Evolutionary conservation across 148 eudicot species (phyloP).

Genomic region (Camellia sinensis): DNA sequence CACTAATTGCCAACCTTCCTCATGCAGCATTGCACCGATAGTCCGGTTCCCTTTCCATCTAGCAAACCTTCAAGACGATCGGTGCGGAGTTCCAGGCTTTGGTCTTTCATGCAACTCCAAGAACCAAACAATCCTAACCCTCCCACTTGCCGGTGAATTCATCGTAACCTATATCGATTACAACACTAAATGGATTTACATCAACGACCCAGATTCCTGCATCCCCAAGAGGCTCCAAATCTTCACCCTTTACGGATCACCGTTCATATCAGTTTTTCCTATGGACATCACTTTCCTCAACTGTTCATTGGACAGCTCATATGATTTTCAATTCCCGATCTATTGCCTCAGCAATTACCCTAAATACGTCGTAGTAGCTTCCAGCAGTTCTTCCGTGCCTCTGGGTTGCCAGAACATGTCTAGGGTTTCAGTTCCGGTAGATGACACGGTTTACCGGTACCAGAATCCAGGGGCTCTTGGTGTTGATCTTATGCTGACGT

Average conservation of each 20-base stretch:
- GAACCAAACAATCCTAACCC: slow-evolving; percentile 35
- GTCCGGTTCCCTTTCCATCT: slow-evolving; percentile 65
- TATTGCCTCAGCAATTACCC: slow-evolving; percentile 35
- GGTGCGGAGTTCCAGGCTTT: slow-evolving; percentile 63
- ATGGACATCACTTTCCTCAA: slow-evolving; percentile 35
- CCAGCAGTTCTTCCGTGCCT: background rate
- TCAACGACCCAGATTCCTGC: slow-evolving; percentile 61
- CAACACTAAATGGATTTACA: slow-evolving; percentile 22
- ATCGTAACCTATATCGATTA: slow-evolving; percentile 43
- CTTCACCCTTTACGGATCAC: slow-evolving; percentile 24
- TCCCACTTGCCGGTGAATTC: slow-evolving; percentile 37
- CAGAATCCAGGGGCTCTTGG: slow-evolving; percentile 14
- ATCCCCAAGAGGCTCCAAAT: slow-evolving; percentile 33
- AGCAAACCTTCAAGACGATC: slow-evolving; percentile 10
- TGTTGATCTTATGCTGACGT: slow-evolving; percentile 36
- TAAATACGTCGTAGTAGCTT: slow-evolving; percentile 23
- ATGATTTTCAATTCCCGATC: slow-evolving; percentile 8
- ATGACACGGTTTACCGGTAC: slow-evolving; percentile 6
- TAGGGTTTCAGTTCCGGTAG: slow-evolving; percentile 30
- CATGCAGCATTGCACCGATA: slow-evolving; percentile 37
- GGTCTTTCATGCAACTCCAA: slow-evolving; percentile 47
- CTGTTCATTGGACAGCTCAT: slow-evolving; percentile 29
- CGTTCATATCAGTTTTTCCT: slow-evolving; percentile 16
- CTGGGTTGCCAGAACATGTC: slow-evolving; percentile 22
- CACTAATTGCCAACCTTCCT: slow-evolving; percentile 24